These are phyloP conservation scores for Boechera retrofracta DNA, from an alignment of 345 rosid genomes.

Conservation along the genomic window DNA sequence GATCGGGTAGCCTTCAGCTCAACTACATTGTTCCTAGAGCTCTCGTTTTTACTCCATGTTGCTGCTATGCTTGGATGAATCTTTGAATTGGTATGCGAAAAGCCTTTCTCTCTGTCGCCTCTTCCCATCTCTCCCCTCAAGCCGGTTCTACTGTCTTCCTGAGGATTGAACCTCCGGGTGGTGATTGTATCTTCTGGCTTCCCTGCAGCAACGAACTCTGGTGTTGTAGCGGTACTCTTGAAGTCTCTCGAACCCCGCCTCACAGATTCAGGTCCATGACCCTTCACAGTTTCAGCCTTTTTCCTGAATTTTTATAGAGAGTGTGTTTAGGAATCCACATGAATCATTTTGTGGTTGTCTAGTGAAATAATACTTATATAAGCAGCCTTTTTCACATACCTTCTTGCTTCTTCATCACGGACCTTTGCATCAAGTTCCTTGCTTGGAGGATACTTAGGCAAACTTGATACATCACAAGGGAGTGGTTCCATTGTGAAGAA, in stretches of 20 bases:
- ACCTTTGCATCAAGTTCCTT: slow-evolving; percentile 76
- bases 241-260: slow-evolving; percentile 63
- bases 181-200: slow-evolving; percentile 48
- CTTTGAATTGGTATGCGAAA: slow-evolving; percentile 41
- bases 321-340: slow-evolving; percentile 9
- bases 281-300: slow-evolving; percentile 64
- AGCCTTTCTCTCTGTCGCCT: slow-evolving; percentile 23
- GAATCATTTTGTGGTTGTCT: background rate
- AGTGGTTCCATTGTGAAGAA: slow-evolving; percentile 70
- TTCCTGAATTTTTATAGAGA: slow-evolving; percentile 52
- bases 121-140: slow-evolving; percentile 33
- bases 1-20: slow-evolving; percentile 37
- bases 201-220: slow-evolving; percentile 66
- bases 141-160: slow-evolving; percentile 31
- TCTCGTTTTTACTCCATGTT: slow-evolving; percentile 44
- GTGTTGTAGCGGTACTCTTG: slow-evolving; percentile 52
- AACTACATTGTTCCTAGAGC: slow-evolving; percentile 26
- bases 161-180: slow-evolving; percentile 8
- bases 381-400: slow-evolving; percentile 36
- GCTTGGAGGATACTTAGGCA: slow-evolving; percentile 82
- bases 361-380: background rate
- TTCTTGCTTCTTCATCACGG: slow-evolving; percentile 66
- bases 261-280: slow-evolving; percentile 69
- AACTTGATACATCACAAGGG: slow-evolving; percentile 63
- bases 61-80: slow-evolving; percentile 38